Evolutionary conservation across 495 filamentous ascomycete genomes (phyloP).

Genomic region (Pseudomonodictys pantanalensis): DNA sequence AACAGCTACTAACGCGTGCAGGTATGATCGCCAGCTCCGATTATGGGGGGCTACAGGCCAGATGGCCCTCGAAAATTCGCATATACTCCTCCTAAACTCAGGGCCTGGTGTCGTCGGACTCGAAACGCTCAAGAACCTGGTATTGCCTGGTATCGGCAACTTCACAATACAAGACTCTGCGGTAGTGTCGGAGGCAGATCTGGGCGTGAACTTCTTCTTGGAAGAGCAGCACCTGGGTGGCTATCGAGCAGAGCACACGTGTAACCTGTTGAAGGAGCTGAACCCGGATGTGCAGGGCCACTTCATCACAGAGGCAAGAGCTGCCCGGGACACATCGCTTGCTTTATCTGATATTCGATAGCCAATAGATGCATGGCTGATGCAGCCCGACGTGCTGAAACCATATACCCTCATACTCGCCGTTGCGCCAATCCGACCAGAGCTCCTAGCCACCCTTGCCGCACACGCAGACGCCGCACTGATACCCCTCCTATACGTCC

Average conservation of each 20-base stretch:
- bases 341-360: slow-evolving; percentile 31
- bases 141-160: slow-evolving; percentile 84
- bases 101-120: slow-evolving; percentile 80
- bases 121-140: slow-evolving; percentile 94
- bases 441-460: slow-evolving; percentile 56
- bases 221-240: slow-evolving; percentile 74
- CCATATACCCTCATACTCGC: slow-evolving; percentile 73
- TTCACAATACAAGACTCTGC: slow-evolving; percentile 89
- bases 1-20: slow-evolving; percentile 16
- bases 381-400: slow-evolving; percentile 45
- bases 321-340: too few species aligned
- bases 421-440: slow-evolving; percentile 60
- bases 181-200: slow-evolving; percentile 71
- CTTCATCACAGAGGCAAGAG: slow-evolving; percentile 49
- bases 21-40: slow-evolving; percentile 90
- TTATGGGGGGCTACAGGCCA: slow-evolving; percentile 94
- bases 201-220: slow-evolving; percentile 96
- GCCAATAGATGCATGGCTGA: slow-evolving; percentile 43
- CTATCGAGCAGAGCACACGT: slow-evolving; percentile 74
- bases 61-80: slow-evolving; percentile 81
- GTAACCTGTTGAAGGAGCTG: slow-evolving; percentile 74
- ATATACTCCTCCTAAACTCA: slow-evolving; percentile 82
- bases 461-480: slow-evolving; percentile 56
- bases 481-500: slow-evolving; percentile 76
- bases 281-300: slow-evolving; percentile 91